A percentile compares a stretch with the other conserved stretches of the same genome.
These are phyloP conservation scores for Arachnomyces sp. DNA, from an alignment of 2,329 filamentous ascomycete genomes.

Conservation along the genomic window DNA sequence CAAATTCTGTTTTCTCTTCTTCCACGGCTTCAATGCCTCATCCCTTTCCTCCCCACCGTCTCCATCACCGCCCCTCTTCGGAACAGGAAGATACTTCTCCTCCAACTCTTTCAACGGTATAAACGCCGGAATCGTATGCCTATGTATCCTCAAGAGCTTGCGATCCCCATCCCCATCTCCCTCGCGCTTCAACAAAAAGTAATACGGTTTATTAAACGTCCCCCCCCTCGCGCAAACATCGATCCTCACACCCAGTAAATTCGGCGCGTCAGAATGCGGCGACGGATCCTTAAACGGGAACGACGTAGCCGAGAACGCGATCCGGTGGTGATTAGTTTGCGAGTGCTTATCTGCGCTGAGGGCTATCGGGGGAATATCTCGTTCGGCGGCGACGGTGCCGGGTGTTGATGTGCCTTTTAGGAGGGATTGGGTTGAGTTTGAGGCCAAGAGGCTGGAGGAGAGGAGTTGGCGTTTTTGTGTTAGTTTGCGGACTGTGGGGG, in stretches of 20 bases:
- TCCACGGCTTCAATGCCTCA: slow-evolving; percentile 15
- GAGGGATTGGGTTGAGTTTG: slow-evolving; percentile 26
- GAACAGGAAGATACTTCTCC: slow-evolving; percentile 24
- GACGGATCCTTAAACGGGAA: slow-evolving; percentile 40
- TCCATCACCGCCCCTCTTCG: slow-evolving; percentile 2
- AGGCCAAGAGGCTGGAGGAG: slow-evolving; percentile 34
- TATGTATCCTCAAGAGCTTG: slow-evolving; percentile 27
- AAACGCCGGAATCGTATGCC: slow-evolving; percentile 39
- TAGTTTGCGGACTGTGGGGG: slow-evolving; percentile 28
- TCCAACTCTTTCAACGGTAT: slow-evolving; percentile 34
- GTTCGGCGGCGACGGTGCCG: slow-evolving; percentile 10
- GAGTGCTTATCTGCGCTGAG: slow-evolving; percentile 24
- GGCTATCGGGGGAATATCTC: slow-evolving; percentile 27
- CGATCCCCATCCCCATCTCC: slow-evolving; percentile 12
- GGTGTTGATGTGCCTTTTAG: slow-evolving; percentile 13
- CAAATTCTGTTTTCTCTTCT: slow-evolving; percentile 28
- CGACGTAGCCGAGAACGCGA: slow-evolving; percentile 37
- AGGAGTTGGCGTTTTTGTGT: slow-evolving; percentile 32
- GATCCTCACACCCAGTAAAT: slow-evolving; percentile 34
- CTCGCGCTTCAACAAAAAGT: slow-evolving; percentile 29
- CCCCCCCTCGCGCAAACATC: slow-evolving; percentile 34
- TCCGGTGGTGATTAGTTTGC: slow-evolving; percentile 33
- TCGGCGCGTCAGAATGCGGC: slow-evolving; percentile 20
- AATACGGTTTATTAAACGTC: slow-evolving; percentile 35
- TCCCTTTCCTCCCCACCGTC: slow-evolving; percentile 10